Evolutionary conservation across 2,329 filamentous ascomycete species (phyloP).

Genomic region (Emergomyces africanus): DNA sequence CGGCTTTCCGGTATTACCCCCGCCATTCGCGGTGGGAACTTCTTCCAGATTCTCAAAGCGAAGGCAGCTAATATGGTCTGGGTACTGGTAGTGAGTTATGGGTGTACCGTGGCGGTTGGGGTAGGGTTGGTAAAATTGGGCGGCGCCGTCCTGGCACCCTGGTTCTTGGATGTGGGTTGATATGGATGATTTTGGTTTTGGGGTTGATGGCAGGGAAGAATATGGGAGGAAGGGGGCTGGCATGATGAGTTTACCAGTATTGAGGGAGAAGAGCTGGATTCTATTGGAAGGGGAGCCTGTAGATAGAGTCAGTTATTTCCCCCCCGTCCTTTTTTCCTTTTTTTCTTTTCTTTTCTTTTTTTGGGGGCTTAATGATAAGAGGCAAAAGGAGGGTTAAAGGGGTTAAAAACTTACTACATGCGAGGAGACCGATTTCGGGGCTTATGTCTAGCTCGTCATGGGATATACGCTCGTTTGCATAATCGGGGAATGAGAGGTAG

Average conservation of each 20-base stretch:
- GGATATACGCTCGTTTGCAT: slow-evolving; percentile 12
- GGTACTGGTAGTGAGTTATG: slow-evolving; percentile 15
- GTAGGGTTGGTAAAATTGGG: neutral
- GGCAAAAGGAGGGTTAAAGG: neutral
- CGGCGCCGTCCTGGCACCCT: neutral
- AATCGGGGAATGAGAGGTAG: slow-evolving; percentile 26
- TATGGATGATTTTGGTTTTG: neutral
- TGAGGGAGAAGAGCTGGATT: slow-evolving; percentile 27
- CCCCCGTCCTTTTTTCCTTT: too few species aligned
- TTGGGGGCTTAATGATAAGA: neutral
- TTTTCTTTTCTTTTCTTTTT: too few species aligned
- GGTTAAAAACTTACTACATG: slow-evolving; percentile 19
- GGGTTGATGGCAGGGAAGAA: neutral
- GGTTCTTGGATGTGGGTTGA: neutral
- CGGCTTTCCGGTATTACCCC: slow-evolving; percentile 18
- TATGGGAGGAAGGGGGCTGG: slow-evolving; percentile 5
- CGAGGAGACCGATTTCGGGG: slow-evolving; percentile 25
- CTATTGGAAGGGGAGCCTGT: slow-evolving; percentile 2
- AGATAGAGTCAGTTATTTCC: neutral
- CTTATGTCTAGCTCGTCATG: slow-evolving; percentile 26
- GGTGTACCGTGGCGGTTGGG: neutral
- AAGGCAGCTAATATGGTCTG: slow-evolving; percentile 16
- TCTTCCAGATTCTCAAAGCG: slow-evolving; percentile 19
- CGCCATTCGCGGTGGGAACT: slow-evolving; percentile 4
- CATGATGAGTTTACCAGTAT: slow-evolving; percentile 21